Evolutionary conservation across 805 yeast species (phyloP).

Genomic region (Blastobotrys peoriensis): DNA sequence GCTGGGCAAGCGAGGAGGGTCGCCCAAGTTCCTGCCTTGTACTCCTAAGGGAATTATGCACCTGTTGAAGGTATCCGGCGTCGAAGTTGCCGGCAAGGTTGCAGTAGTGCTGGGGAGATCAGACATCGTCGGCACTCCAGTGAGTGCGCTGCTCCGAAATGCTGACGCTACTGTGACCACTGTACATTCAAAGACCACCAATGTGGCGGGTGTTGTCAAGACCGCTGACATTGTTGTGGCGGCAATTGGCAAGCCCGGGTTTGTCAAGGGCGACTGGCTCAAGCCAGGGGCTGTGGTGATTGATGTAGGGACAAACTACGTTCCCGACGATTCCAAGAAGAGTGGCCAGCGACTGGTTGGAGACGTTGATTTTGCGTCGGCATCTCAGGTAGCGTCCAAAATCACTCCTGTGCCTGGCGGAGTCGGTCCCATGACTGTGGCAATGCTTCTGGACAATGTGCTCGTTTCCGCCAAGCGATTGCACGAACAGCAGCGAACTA

Average conservation of each 20-base stretch:
- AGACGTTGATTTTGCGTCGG: slow-evolving; percentile 78
- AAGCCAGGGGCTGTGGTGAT: slow-evolving; percentile 82
- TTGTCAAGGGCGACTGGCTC: slow-evolving; percentile 80
- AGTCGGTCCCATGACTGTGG: slow-evolving; percentile 99
- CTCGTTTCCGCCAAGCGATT: slow-evolving; percentile 68
- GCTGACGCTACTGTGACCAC: slow-evolving; percentile 82
- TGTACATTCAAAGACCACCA: slow-evolving; percentile 67
- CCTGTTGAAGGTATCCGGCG: slow-evolving; percentile 60
- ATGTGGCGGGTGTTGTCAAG: slow-evolving; percentile 52
- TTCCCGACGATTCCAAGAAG: slow-evolving; percentile 66
- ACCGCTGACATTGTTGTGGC: slow-evolving; percentile 88
- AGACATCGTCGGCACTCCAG: slow-evolving; percentile 96
- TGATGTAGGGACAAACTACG: slow-evolving; percentile 92
- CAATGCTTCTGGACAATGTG: slow-evolving; percentile 86
- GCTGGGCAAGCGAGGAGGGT: slow-evolving; percentile 78
- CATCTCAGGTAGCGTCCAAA: slow-evolving; percentile 53
- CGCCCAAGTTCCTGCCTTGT: slow-evolving; percentile 82
- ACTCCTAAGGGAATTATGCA: slow-evolving; percentile 92
- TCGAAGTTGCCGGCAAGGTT: slow-evolving; percentile 62
- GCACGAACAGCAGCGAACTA: slow-evolving; percentile 39
- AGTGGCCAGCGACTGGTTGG: slow-evolving; percentile 84
- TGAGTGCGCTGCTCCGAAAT: slow-evolving; percentile 72
- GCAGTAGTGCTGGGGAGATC: slow-evolving; percentile 94
- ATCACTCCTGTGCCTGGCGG: slow-evolving; percentile 99
- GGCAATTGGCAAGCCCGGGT: slow-evolving; percentile 83